Conservation (phyloP, 805 yeast species). For the Zygosaccharomyces bisporus region DNA sequence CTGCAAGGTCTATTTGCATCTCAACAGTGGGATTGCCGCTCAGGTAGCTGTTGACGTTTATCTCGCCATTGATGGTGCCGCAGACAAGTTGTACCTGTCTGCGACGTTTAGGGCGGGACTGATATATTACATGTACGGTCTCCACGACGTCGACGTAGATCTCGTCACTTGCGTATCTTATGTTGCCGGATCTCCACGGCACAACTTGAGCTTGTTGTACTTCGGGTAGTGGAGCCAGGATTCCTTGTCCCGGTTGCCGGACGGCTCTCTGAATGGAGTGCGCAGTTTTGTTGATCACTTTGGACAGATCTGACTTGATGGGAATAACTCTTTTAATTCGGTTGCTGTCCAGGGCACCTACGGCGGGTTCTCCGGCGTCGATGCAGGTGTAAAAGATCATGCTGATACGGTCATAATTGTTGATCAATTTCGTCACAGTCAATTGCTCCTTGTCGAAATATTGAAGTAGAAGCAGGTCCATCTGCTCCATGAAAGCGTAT, state of each 20-base stretch:
- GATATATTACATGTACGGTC: constrained; percentile 50
- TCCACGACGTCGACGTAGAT: constrained; percentile 81
- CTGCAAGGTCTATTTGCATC: constrained; percentile 47
- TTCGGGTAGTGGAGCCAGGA: constrained; percentile 1
- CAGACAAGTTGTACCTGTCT: constrained; percentile 13
- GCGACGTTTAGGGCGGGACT: constrained; percentile 5
- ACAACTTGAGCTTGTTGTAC: constrained; percentile 26
- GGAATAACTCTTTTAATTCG: constrained; percentile 69
- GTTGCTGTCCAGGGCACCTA: constrained; percentile 58
- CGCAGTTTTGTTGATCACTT: constrained; percentile 38
- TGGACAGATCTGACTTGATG: constrained; percentile 36
- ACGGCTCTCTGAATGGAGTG: constrained; percentile 22
- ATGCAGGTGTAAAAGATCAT: constrained; percentile 72
- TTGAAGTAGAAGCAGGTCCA: constrained; percentile 51
- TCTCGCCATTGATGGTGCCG: constrained; percentile 54
- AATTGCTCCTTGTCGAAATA: constrained; percentile 56
- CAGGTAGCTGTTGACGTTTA: constrained; percentile 63
- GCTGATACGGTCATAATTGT: constrained; percentile 67
- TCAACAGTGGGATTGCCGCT: constrained; percentile 74
- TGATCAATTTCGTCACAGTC: constrained; percentile 54
- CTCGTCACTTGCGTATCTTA: constrained; percentile 76
- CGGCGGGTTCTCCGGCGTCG: constrained; percentile 70
- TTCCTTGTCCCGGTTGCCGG: constrained; percentile 12
- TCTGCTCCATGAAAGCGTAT: constrained; percentile 46
- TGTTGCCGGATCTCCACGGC: constrained; percentile 79